Conservation (phyloP, 768 basidiomycete species). For the Neoboletus brunneissimus region DNA sequence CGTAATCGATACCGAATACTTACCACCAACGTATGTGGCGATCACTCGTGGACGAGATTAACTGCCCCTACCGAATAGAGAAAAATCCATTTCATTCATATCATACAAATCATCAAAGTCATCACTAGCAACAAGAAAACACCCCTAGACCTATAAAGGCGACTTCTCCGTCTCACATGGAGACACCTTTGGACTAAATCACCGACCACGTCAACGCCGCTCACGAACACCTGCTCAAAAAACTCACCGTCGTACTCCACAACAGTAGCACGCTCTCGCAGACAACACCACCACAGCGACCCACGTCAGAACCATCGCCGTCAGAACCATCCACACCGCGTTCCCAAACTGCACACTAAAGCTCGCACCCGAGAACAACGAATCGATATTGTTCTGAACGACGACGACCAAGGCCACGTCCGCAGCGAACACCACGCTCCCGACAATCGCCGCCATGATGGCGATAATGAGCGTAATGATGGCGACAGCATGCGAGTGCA, state of each 20-base stretch:
- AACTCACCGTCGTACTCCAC: slow-evolving; percentile 52
- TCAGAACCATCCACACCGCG: slow-evolving; percentile 70
- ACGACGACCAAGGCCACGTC: slow-evolving; percentile 62
- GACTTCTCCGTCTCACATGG: background rate
- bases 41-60: background rate
- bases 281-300: slow-evolving; percentile 57
- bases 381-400: slow-evolving; percentile 43
- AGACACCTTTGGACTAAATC: slow-evolving; percentile 5
- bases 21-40: background rate
- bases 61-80: no score
- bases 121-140: background rate
- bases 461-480: slow-evolving; percentile 58
- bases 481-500: slow-evolving; percentile 51
- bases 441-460: slow-evolving; percentile 55
- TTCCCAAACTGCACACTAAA: slow-evolving; percentile 60
- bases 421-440: slow-evolving; percentile 52
- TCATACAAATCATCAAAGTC: background rate
- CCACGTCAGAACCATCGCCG: slow-evolving; percentile 56
- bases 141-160: background rate
- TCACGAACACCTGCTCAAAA: background rate
- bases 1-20: slow-evolving; percentile 2
- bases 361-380: slow-evolving; percentile 35
- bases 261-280: slow-evolving; percentile 63
- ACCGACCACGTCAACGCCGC: slow-evolving; percentile 5
- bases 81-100: background rate